Conservation (phyloP, 73 alveolate genomes). For the Paramecium octaurelia region DNA sequence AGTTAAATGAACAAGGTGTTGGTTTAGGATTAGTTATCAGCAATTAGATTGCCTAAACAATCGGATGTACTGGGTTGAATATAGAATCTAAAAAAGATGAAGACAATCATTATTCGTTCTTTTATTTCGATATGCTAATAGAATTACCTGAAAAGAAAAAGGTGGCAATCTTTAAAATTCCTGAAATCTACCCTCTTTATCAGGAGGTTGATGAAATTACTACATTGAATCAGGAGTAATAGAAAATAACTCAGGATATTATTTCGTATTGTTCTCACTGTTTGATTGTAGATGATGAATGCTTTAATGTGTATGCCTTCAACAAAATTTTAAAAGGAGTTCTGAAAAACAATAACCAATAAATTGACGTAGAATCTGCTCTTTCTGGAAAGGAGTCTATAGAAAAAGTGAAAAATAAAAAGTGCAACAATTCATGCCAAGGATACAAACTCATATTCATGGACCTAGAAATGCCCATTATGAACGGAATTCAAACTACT, state of each 20-base stretch:
- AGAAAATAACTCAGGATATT: not conserved
- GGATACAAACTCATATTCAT: conserved; percentile 41
- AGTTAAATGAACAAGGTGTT: conserved; percentile 58
- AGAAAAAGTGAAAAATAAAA: not conserved
- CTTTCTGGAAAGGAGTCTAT: conserved; percentile 36
- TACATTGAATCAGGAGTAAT: not conserved
- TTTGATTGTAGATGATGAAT: conserved; percentile 29
- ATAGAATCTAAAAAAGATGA: not conserved
- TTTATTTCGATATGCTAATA: not conserved
- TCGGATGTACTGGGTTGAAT: not conserved
- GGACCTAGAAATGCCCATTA: conserved; percentile 55
- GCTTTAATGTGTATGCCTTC: not conserved
- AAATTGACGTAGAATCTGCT: conserved; percentile 13
- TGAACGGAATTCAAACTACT: conserved; percentile 53
- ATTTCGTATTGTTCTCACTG: not conserved
- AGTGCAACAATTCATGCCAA: not conserved
- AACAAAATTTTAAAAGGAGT: not conserved
- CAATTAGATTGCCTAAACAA: conserved; percentile 37
- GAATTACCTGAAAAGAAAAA: not conserved
- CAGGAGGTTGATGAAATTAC: not conserved
- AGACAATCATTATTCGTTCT: not conserved
- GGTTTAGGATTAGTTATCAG: conserved; percentile 72
- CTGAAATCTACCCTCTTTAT: not conserved
- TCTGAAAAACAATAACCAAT: not conserved
- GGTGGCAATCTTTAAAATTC: not conserved